A percentile compares a stretch with the other conserved stretches of the same genome.
Evolutionary conservation across 176 grass and related monocot species (phyloP).

Genomic region (Miscanthus lutarioriparius): DNA sequence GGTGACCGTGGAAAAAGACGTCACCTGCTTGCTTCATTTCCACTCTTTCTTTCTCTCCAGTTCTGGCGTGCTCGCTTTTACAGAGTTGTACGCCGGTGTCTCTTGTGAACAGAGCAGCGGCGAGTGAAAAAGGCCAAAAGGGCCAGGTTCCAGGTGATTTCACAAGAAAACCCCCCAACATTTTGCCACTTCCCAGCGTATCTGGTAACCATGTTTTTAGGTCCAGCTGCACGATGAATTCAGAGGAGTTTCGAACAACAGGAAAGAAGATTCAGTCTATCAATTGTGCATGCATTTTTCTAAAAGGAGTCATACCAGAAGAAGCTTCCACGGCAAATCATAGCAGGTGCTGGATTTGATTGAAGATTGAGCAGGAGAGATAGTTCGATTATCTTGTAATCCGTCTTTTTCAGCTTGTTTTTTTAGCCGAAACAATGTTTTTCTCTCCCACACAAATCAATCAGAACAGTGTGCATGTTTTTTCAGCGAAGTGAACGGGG

Average conservation of each 20-base stretch:
- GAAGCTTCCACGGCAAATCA: not conserved
- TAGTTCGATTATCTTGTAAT: too few relatives aligned
- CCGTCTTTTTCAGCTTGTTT: too few relatives aligned
- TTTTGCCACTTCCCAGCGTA: not conserved
- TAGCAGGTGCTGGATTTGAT: not conserved
- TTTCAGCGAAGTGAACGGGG: too few relatives aligned
- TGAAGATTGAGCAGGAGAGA: not conserved
- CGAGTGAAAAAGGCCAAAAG: not conserved
- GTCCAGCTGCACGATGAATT: not conserved
- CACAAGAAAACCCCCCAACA: not conserved
- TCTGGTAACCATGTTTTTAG: not conserved
- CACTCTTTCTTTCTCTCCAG: not conserved
- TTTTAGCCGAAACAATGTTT: too few relatives aligned
- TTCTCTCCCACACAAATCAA: too few relatives aligned
- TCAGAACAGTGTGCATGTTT: too few relatives aligned
- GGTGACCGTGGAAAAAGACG: slow-evolving; percentile 21
- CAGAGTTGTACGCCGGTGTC: slow-evolving; percentile 31
- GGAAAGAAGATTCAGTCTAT: not conserved
- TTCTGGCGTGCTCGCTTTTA: slow-evolving; percentile 13
- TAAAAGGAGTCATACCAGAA: not conserved
- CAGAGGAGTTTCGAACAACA: not conserved
- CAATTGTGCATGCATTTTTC: not conserved
- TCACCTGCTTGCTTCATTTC: slow-evolving; percentile 38
- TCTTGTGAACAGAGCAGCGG: not conserved
- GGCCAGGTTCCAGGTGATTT: not conserved